Evolutionary conservation across 2,329 filamentous ascomycete genomes (phyloP).

Genomic region (Fusarium paranaense): DNA sequence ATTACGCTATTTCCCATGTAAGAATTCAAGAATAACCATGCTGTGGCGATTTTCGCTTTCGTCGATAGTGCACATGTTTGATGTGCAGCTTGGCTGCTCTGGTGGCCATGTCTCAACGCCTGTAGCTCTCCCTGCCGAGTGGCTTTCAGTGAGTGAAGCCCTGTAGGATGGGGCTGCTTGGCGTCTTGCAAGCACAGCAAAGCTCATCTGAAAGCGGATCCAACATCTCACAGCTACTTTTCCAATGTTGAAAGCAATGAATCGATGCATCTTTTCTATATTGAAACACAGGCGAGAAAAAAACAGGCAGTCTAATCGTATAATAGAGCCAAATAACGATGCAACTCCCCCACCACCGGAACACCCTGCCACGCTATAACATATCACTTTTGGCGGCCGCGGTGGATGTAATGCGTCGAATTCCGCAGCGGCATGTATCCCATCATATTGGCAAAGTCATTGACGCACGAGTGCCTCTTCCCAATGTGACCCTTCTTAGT

Average conservation of each 20-base stretch:
- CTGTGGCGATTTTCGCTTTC: not conserved
- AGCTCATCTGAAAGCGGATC: not conserved
- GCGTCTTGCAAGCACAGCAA: not conserved
- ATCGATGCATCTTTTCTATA: not conserved
- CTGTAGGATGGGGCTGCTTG: not conserved
- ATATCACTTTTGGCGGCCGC: not conserved
- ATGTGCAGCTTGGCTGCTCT: not conserved
- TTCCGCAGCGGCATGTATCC: slow-evolving; percentile 48
- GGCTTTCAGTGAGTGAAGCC: not conserved
- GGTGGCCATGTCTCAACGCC: not conserved
- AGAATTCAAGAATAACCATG: not conserved
- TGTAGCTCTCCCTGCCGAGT: not conserved
- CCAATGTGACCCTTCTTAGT: slow-evolving; percentile 44
- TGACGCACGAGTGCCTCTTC: slow-evolving; percentile 46
- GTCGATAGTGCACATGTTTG: not conserved
- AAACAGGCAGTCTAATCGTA: not conserved
- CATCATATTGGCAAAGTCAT: slow-evolving; percentile 45
- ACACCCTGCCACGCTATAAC: not conserved
- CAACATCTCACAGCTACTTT: not conserved
- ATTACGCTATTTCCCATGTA: not conserved
- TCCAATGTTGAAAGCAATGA: not conserved
- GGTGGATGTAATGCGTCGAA: not conserved
- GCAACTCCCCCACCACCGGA: not conserved
- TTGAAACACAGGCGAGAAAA: not conserved
- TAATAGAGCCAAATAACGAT: not conserved